phyloP scores from a whole-genome alignment of 768 basidiomycete genomes.

The Suillus plorans region DNA sequence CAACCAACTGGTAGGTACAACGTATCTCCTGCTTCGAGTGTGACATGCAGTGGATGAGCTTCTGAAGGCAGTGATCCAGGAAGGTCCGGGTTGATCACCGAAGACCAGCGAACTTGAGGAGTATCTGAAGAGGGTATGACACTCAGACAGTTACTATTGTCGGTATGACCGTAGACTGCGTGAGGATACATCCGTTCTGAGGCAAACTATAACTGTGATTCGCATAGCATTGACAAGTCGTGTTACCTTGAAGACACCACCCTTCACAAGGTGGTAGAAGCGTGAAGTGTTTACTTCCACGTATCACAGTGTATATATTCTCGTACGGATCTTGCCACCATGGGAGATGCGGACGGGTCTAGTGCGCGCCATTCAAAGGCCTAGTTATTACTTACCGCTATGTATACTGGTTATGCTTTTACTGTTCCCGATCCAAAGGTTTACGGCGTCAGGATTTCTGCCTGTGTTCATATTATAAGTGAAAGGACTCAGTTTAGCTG shows the following conservation, averaged over 20 bases:
- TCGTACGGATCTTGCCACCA: constrained; percentile 75
- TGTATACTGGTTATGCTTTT: constrained; percentile 83
- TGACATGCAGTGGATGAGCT: constrained; percentile 66
- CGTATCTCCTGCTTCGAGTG: constrained; percentile 70
- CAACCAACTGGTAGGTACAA: constrained; percentile 91
- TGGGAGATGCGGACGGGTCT: constrained; percentile 3
- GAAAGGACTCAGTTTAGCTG: constrained; percentile 1
- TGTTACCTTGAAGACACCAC: constrained; percentile 72
- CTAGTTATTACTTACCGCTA: constrained; percentile 52
- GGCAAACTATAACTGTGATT: constrained; percentile 8
- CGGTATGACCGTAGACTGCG: constrained; percentile 55
- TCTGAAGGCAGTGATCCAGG: constrained; percentile 46
- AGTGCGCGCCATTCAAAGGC: constrained; percentile 1
- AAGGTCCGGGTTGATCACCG: constrained; percentile 57
- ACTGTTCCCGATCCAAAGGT: constrained; percentile 87
- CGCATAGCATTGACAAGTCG: not conserved
- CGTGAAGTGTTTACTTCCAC: constrained; percentile 83
- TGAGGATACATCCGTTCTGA: constrained; percentile 64
- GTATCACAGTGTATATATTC: constrained; percentile 87
- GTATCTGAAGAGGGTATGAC: constrained; percentile 35
- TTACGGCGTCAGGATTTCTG: constrained; percentile 80
- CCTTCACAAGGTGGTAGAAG: constrained; percentile 89
- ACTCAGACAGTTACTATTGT: constrained; percentile 20
- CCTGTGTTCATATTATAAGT: constrained; percentile 35
- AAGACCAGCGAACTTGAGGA: constrained; percentile 78